These are phyloP conservation scores for Didymella keratinophila DNA, from an alignment of 2,329 filamentous ascomycete species.

Conservation along the genomic window DNA sequence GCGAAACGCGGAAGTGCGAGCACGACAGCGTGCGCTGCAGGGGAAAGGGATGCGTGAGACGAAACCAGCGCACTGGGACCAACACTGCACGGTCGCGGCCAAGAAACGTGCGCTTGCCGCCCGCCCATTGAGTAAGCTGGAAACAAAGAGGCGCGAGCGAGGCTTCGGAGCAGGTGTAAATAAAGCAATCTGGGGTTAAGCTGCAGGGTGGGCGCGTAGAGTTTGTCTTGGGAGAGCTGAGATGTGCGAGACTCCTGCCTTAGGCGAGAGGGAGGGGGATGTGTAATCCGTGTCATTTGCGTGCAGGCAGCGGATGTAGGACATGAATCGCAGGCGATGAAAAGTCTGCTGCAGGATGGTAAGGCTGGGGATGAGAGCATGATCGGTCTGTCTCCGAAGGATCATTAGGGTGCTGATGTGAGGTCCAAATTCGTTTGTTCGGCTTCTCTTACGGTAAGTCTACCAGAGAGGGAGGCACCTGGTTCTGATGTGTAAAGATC, in stretches of 20 bases:
- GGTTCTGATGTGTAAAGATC: background rate
- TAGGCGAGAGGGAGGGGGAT: background rate
- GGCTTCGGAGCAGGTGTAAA: slow-evolving; percentile 5
- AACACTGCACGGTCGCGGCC: background rate
- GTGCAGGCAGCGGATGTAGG: background rate
- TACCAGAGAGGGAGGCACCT: background rate
- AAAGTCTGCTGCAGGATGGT: background rate
- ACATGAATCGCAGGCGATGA: background rate
- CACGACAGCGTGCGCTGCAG: slow-evolving; percentile 8
- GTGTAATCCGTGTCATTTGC: background rate
- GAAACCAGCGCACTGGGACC: slow-evolving; percentile 8
- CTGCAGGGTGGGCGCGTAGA: background rate
- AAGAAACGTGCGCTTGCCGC: slow-evolving; percentile 4
- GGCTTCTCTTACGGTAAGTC: background rate
- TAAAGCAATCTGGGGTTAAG: background rate
- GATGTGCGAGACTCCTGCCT: background rate
- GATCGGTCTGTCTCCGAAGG: background rate
- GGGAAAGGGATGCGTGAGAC: slow-evolving; percentile 7
- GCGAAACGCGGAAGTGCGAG: background rate
- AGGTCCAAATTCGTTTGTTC: background rate
- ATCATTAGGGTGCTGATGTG: slow-evolving; percentile 13
- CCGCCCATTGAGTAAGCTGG: slow-evolving; percentile 2
- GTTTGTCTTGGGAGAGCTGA: background rate
- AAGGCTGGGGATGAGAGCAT: background rate
- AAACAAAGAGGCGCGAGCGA: background rate